A percentile compares a stretch with the other conserved stretches of the same genome.
Evolutionary conservation across 305 asterid species (phyloP).

Genomic region (Lippia alba): DNA sequence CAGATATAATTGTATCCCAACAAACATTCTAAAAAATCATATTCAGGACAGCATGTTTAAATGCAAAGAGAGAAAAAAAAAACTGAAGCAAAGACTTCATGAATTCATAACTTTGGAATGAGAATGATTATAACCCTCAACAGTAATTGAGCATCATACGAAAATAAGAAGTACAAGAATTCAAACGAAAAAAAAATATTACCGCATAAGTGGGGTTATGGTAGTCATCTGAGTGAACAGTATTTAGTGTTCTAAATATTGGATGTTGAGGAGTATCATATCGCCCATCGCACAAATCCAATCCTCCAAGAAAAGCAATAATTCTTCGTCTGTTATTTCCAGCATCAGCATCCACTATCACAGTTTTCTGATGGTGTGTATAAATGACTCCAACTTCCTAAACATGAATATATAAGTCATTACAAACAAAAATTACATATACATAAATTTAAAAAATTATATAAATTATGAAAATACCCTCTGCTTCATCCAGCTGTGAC

Average conservation of each 20-base stretch:
- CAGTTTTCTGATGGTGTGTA: slow-evolving; percentile 99
- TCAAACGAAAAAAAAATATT: slow-evolving; percentile 32
- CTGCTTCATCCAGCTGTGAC: slow-evolving; percentile 93
- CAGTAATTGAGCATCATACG: neutral
- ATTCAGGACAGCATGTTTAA: too few species aligned
- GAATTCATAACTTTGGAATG: neutral
- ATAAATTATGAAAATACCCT: slow-evolving; percentile 56
- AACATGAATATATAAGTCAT: slow-evolving; percentile 20
- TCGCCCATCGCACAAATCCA: slow-evolving; percentile 94
- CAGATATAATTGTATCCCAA: too few species aligned
- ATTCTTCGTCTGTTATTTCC: slow-evolving; percentile 81
- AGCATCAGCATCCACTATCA: slow-evolving; percentile 94
- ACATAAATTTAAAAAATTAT: too few species aligned
- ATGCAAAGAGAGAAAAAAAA: neutral
- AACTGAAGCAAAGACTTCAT: neutral
- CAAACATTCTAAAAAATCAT: neutral
- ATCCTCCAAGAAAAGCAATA: slow-evolving; percentile 90
- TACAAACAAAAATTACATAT: neutral
- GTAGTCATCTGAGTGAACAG: slow-evolving; percentile 85
- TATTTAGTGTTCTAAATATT: slow-evolving; percentile 70
- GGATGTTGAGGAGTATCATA: slow-evolving; percentile 91
- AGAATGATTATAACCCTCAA: slow-evolving; percentile 11
- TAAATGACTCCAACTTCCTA: slow-evolving; percentile 96
- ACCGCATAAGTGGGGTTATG: slow-evolving; percentile 93
- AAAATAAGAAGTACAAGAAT: neutral